Evolutionary conservation across 148 eudicot genomes (phyloP), one percentile per base, ranked within the genome.

Genomic region (Heliamphora exappendiculata): DNA sequence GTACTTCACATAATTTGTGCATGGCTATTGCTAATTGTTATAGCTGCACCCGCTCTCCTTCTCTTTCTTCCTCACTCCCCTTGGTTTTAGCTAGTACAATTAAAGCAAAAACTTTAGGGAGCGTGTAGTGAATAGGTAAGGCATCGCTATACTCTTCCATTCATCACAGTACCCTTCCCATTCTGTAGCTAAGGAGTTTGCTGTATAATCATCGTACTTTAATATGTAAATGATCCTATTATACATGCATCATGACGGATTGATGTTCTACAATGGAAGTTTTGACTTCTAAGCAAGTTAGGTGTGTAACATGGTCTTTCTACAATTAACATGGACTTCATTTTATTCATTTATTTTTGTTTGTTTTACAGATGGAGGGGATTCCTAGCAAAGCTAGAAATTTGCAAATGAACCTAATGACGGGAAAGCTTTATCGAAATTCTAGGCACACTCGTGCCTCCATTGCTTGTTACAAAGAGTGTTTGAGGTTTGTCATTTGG

Each of bases 341-440:
- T 33, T 65, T 24, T 57, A 73, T 60, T 41, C 19, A 20, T 37
- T 24, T 73, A 0, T 74, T 39, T 22, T 44, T 57, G 28, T 70
- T 42, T 70, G 4, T 72, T 67, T 75, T 76, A 55, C 87, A 94
- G 98, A 88, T 94, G 96, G 98, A 94, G 76, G 96, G 92, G 67
- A 87, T 94, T 75, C 95, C 93, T 41, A 81, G 84, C 80, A 94
- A 92, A 80, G 83, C 88, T 75, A 89, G 96, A 73, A 90, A 79
- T 79, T 81, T 94, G 81, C 91, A 91, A 69, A 94, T 94, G 96
- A 87, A 86, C 84, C 81, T 94, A 34, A 57, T 91, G 93, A 88
- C 91, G 97, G 98, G 96, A 76, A 92, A 91, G 85, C 94, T 94
- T 67, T 92, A 92, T 78, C 85, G 96, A 50, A 82, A 76, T 89